Evolutionary conservation across 2,329 filamentous ascomycete genomes (phyloP).

Genomic region (Penicillium sp.): DNA sequence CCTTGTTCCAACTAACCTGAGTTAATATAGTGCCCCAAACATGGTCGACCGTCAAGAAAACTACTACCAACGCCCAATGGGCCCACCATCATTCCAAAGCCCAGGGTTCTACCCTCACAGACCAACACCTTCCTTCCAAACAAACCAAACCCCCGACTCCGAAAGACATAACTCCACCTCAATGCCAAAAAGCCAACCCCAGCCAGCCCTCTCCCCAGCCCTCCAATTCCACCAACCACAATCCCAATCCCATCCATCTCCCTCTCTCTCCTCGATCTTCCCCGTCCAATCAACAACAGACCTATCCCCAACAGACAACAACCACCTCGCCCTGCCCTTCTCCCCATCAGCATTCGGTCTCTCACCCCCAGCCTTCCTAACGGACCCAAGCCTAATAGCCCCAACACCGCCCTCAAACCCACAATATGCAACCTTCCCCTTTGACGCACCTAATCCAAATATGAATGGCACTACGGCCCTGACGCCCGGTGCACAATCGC

Average conservation of each 20-base stretch:
- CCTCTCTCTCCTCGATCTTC: constrained; percentile 16
- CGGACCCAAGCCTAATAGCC: constrained; percentile 28
- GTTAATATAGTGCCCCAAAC: constrained; percentile 1
- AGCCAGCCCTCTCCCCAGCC: constrained; percentile 10
- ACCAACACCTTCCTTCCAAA: constrained; percentile 7
- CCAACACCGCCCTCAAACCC: constrained; percentile 32
- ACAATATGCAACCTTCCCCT: constrained; percentile 42
- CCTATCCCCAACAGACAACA: constrained; percentile 12
- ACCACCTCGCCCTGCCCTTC: constrained; percentile 34
- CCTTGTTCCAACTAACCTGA: background rate
- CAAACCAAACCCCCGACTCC: constrained; percentile 10
- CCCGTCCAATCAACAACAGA: constrained; percentile 8
- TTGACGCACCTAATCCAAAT: constrained; percentile 26
- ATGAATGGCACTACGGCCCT: constrained; percentile 17
- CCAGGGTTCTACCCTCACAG: constrained; percentile 15
- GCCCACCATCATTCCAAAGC: constrained; percentile 14
- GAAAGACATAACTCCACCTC: constrained; percentile 10
- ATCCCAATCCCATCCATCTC: constrained; percentile 12
- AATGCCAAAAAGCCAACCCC: background rate
- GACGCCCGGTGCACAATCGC: constrained; percentile 47
- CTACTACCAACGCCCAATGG: constrained; percentile 20
- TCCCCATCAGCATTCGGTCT: constrained; percentile 39
- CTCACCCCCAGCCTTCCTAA: constrained; percentile 35
- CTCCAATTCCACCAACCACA: constrained; percentile 18
- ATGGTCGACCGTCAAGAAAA: constrained; percentile 20